Evolutionary conservation across 116 monocot species (phyloP).

Genomic region (Thalassia testudinum): DNA sequence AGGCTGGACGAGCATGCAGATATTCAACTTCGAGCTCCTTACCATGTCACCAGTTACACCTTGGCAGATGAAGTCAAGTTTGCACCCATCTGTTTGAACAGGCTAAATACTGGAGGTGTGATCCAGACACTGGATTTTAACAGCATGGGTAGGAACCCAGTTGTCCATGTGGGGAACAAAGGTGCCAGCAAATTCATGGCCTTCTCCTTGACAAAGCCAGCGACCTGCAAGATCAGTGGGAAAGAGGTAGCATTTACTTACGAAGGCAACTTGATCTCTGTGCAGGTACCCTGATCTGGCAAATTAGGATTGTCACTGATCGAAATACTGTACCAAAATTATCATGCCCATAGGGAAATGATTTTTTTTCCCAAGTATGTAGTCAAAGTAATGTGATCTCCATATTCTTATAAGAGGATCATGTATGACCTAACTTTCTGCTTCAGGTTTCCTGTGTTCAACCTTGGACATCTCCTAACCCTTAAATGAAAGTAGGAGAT

Average conservation of each 20-base stretch:
- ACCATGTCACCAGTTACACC: slow-evolving; percentile 15
- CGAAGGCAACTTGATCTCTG: slow-evolving; percentile 16
- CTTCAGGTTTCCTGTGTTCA: too few relatives aligned
- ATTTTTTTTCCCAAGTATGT: too few relatives aligned
- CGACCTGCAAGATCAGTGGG: slow-evolving; percentile 30
- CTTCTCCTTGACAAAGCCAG: slow-evolving; percentile 40
- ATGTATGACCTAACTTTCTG: too few relatives aligned
- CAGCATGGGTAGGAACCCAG: background rate
- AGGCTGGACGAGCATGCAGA: slow-evolving; percentile 25
- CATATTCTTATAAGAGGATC: too few relatives aligned
- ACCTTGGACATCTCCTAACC: too few relatives aligned
- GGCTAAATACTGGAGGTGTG: slow-evolving; percentile 65
- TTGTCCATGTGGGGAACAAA: slow-evolving; percentile 25
- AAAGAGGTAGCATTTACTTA: slow-evolving; percentile 33
- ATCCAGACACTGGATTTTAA: slow-evolving; percentile 16
- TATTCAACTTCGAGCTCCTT: slow-evolving; percentile 41
- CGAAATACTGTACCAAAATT: background rate
- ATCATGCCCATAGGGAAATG: too few relatives aligned
- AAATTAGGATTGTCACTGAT: background rate
- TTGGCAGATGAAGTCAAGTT: slow-evolving; percentile 13
- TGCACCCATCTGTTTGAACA: slow-evolving; percentile 71
- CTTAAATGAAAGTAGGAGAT: too few relatives aligned
- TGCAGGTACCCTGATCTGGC: slow-evolving; percentile 50
- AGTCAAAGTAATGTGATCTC: too few relatives aligned
- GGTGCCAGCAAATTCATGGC: slow-evolving; percentile 51